Base-by-base conservation (phyloP, 805 yeast genomes). In the Yarrowia sp. region DNA sequence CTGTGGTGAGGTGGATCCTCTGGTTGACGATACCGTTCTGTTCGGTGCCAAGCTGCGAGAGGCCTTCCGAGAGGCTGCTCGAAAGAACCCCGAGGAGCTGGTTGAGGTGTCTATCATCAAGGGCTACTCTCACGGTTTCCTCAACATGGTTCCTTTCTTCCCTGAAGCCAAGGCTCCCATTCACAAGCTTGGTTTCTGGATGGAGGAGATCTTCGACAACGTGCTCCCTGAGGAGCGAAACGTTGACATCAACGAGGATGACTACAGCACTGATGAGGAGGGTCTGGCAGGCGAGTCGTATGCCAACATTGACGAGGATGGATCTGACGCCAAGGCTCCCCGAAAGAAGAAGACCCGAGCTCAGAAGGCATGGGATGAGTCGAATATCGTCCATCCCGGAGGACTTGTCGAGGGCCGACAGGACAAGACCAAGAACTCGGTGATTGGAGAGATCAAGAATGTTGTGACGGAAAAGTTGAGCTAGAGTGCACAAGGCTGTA, bases 1-100 rank as follows among this genome's bases (percentile, higher is more conserved):
- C 18, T 69, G 74, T 43, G 74, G 74, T 15, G 74, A 72, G 48
- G 74, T 71, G 14, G 74, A 72, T 68, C 74, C 74, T 6, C 57
- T 72, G 35, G 75, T 73, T 18, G 74, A 72, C 47, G 74, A 73
- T 47, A 69, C 74, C 5, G 71, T 72, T n/a, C 44, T 73, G 13
- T 73, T 72, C 51, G 73, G 73, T 3, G 71, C 73, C 18, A 66
- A 72, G 39, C 57, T 72, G 31, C 64, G 74, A 10, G 70, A 73
- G 43, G 74, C 75, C 1, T 70, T 68, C 66, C 65, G 66, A 4
- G 17, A 61, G n/a, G 67, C 69, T 8, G 47, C 39, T 39, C 22
- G 42, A 17, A 61, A 69, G 33, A 36, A 66, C 36, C 57, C 58
- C 17, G 66, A 65, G 41, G 69, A 67, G 32, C 57, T 60, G 13